Base-by-base conservation (phyloP, 2,329 filamentous ascomycete species). In the Chaetomium globosum region DNA sequence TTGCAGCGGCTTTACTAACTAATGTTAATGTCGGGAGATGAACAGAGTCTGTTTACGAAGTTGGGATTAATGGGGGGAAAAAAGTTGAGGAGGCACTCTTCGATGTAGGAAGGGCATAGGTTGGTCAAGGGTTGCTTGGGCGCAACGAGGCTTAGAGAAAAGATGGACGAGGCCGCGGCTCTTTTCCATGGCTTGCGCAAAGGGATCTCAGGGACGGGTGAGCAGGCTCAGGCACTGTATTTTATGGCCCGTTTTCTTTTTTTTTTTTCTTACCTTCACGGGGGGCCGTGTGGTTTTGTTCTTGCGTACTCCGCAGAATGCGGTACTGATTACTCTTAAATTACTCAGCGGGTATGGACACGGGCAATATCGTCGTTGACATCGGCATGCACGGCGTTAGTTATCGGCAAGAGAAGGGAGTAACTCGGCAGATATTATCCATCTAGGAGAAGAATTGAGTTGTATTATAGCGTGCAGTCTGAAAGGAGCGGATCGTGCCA, bases 381-480 rank as follows among this genome's bases (percentile, higher is more conserved):
- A 48, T 48, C n/a, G n/a, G 7, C 46, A 23, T 48, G n/a, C 19
- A 48, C 46, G 21, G n/a, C 19, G 30, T 30, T 54, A 5, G 19
- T 19, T 54, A 21, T 54, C 13, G n/a, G 19, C 30, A 21, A 31
- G 30, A n/a, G 19, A n/a, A 26, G 28, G 23, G 23, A 51, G 23
- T 13, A 28, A 51, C 12, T 16, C 21, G 12, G 2, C 21, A 51
- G n/a, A 13, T 51, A 28, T 13, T 26, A 51, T 13, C 48, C 21
- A 51, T 51, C 21, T 51, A 21, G 23, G 12, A 51, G 48, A 51
- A 51, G 48, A 23, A 51, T 51, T 51, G 23, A 51, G 10, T 51
- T 51, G 48, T 51, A 55, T 36, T 48, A 6, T 55, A 55, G 31
- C n/a, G 30, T 55, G 48, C 23, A 26, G 48, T 51, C 46, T 48